These are phyloP conservation scores for Vigna unguiculata DNA, from an alignment of 306 rosid species.

Conservation along the genomic window DNA sequence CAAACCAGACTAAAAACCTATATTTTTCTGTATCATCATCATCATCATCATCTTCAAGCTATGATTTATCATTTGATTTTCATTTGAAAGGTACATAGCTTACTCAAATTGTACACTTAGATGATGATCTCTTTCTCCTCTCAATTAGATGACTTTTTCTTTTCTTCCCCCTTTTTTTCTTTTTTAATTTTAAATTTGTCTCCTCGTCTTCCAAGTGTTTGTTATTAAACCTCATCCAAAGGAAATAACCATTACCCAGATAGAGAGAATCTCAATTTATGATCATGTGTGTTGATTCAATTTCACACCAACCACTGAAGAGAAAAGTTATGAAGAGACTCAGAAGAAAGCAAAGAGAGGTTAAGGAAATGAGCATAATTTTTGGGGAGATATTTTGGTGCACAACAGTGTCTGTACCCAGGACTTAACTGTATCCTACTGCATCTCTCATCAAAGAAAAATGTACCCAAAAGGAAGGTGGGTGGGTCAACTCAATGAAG, in stretches of 20 bases:
- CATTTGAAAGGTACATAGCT: conserved; percentile 40
- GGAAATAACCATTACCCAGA: conserved; percentile 7
- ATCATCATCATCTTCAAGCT: conserved; percentile 7
- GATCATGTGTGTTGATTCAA: conserved; percentile 28
- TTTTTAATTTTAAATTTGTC: not conserved
- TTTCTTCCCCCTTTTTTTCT: no score
- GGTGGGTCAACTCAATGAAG: conserved; percentile 42
- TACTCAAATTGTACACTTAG: conserved; percentile 57
- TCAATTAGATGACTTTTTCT: not conserved
- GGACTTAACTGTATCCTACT: conserved; percentile 9
- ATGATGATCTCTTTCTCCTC: conserved; percentile 19
- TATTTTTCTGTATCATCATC: not conserved
- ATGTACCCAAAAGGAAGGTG: conserved; percentile 42
- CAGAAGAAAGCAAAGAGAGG: conserved; percentile 12
- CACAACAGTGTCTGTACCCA: conserved; percentile 7
- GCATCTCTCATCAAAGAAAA: conserved; percentile 34
- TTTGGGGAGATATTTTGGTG: conserved; percentile 32
- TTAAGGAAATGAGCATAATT: conserved; percentile 22
- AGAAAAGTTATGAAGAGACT: conserved; percentile 26
- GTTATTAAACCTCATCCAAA: not conserved
- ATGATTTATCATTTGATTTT: conserved; percentile 36
- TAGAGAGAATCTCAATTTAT: conserved; percentile 9
- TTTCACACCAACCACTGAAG: conserved; percentile 27
- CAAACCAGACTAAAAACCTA: not conserved
- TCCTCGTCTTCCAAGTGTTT: conserved; percentile 15